Percentiles rank a stretch among this genome's conserved stretches.
Conservation (phyloP, 192 early-diverging fungal genomes). For the Umbelopsis sp. region DNA sequence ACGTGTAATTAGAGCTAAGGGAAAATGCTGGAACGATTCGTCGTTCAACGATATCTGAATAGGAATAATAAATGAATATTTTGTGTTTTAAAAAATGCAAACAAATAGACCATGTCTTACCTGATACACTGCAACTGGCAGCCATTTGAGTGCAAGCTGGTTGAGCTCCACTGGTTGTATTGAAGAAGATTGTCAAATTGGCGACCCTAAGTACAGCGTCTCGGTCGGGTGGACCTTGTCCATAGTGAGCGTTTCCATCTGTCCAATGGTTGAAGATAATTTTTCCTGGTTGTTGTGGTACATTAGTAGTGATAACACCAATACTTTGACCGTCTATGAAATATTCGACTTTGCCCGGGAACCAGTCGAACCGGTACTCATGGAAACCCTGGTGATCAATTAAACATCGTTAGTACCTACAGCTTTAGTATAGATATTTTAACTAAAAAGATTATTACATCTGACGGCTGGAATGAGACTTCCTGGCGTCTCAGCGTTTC, state of each 20-base stretch:
- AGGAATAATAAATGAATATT: neutral
- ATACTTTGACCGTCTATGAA: slow-evolving; percentile 24
- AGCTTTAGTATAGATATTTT: too few relatives aligned
- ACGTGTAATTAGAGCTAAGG: slow-evolving; percentile 7
- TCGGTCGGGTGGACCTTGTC: slow-evolving; percentile 24
- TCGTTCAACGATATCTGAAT: slow-evolving; percentile 4
- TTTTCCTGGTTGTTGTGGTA: slow-evolving; percentile 16
- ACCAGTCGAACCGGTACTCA: slow-evolving; percentile 43
- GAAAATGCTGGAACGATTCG: neutral
- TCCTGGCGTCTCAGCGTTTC: slow-evolving; percentile 10
- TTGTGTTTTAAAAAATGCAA: neutral
- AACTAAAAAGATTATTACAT: neutral
- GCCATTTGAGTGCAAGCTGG: neutral
- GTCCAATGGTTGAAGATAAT: slow-evolving; percentile 41
- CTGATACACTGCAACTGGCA: slow-evolving; percentile 8
- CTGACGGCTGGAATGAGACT: neutral
- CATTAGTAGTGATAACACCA: slow-evolving; percentile 16
- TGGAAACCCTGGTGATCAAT: slow-evolving; percentile 17
- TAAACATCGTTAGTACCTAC: too few relatives aligned
- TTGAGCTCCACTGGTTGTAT: neutral
- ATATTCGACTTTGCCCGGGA: slow-evolving; percentile 19
- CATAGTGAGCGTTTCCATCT: slow-evolving; percentile 32
- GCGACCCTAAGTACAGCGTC: slow-evolving; percentile 12
- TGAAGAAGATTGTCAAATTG: slow-evolving; percentile 32
- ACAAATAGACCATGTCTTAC: neutral